Evolutionary conservation across 768 basidiomycete genomes (phyloP), one percentile per base, ranked within the genome.

Genomic region (Amanita rubescens): DNA sequence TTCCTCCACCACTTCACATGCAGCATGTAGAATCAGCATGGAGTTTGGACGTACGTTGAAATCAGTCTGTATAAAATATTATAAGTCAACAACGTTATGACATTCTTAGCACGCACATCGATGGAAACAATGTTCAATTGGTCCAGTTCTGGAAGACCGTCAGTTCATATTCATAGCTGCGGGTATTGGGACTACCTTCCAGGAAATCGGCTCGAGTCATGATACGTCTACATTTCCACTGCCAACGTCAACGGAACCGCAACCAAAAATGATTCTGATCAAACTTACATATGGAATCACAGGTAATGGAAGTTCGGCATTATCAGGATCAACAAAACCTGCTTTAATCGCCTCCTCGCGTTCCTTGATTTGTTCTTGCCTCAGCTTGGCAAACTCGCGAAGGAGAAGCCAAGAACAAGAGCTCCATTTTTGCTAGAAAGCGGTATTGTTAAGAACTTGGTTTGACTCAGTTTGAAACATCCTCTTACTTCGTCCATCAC

Each of bases 121-220:
- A 93, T 90, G 10, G 87, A 71, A 53, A 92, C 82, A 54, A 93
- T 81, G 59, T 85, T 87, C 12, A 74, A 69, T 30, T 82, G 71
- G 63, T 89, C 87, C 35, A 90, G 75, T 38, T 80, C 82, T 81
- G 61, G 14, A 24, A 19, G n/a, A 24, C 27, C 9, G 50, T 12
- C 54, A 48, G 44, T 42, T 30, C 15, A n/a, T 45, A 42, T 20
- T 9, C 10, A 47, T 15, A 24, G 15, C 11, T 24, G 11, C 25
- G 9, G 9, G 17, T 9, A 45, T 38, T 9, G 11, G 45, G 52
- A 25, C 11, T n/a, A 87, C 86, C 80, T 65, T 85, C 87, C 59
- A 94, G 66, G 63, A 87, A 94, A 67, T 94, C 90, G 0, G 87
- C 74, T 14, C 90, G 73, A 3, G 90, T 90, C 91, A 87, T 90